These are phyloP conservation scores for Thelonectria olida DNA, from an alignment of 2,329 filamentous ascomycete species.

Conservation along the genomic window DNA sequence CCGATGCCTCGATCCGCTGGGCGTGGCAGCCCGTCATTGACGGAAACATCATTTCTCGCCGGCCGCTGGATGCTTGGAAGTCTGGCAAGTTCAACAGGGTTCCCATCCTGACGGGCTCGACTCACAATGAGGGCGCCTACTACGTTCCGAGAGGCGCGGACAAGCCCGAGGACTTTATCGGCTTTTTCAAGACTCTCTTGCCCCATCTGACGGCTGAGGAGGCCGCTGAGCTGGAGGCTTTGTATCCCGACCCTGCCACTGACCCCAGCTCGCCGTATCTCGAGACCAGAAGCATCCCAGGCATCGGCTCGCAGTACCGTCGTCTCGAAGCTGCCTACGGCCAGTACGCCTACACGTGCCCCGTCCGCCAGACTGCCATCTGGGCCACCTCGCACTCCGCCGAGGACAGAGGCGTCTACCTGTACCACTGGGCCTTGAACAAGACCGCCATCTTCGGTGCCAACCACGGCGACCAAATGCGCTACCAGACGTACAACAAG, in stretches of 20 bases:
- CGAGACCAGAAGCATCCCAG: constrained; percentile 25
- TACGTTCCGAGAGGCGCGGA: constrained; percentile 36
- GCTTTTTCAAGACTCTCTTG: constrained; percentile 41
- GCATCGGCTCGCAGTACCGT: constrained; percentile 30
- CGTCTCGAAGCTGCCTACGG: constrained; percentile 36
- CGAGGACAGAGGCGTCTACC: constrained; percentile 33
- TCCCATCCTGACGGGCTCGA: constrained; percentile 42
- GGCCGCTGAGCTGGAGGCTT: constrained; percentile 22
- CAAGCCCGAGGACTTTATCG: constrained; percentile 34
- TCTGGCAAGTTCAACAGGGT: constrained; percentile 45
- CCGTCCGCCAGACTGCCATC: constrained; percentile 33
- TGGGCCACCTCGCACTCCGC: constrained; percentile 31
- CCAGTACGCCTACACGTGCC: constrained; percentile 36
- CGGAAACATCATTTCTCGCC: constrained; percentile 40
- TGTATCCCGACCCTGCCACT: constrained; percentile 33
- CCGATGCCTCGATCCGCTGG: constrained; percentile 43
- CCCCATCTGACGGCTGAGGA: constrained; percentile 33
- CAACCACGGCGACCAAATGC: constrained; percentile 38
- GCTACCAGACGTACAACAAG: constrained; percentile 50
- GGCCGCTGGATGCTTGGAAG: constrained; percentile 44
- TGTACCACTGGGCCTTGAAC: constrained; percentile 45
- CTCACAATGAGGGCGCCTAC: constrained; percentile 43
- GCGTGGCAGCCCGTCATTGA: constrained; percentile 46
- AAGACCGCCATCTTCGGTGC: constrained; percentile 35
- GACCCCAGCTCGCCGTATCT: constrained; percentile 27